phyloP scores from a whole-genome alignment of 2,329 filamentous ascomycete species.

The Hypoxylon sp. region DNA sequence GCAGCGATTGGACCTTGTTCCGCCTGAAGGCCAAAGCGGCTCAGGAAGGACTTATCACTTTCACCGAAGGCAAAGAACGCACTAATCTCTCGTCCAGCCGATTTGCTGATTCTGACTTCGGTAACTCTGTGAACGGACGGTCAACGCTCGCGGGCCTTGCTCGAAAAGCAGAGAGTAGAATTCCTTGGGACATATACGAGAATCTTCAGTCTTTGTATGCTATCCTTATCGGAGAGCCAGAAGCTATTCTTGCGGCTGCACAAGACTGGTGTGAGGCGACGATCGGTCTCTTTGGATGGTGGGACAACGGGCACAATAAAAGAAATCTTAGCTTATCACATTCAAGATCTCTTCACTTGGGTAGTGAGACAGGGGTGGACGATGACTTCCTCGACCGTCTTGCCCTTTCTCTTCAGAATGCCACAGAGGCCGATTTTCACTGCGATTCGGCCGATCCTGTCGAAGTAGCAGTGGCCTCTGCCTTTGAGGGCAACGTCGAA shows the following conservation, averaged over 20 bases:
- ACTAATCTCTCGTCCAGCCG: constrained; percentile 52
- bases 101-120: constrained; percentile 55
- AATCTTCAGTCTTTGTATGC: constrained; percentile 85
- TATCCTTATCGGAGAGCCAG: constrained; percentile 81
- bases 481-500: constrained; percentile 86
- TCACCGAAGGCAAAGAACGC: constrained; percentile 81
- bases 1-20: constrained; percentile 87
- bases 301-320: constrained; percentile 79
- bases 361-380: constrained; percentile 63
- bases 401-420: constrained; percentile 77
- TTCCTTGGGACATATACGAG: constrained; percentile 93
- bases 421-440: constrained; percentile 78
- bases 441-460: constrained; percentile 82
- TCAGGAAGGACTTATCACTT: constrained; percentile 78
- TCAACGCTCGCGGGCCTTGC: constrained; percentile 75
- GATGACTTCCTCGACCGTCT: constrained; percentile 83
- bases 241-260: constrained; percentile 81
- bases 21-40: constrained; percentile 80
- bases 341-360: constrained; percentile 59
- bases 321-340: constrained; percentile 55
- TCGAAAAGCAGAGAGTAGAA: constrained; percentile 84
- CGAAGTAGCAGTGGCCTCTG: constrained; percentile 85
- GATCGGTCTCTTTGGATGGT: constrained; percentile 88
- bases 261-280: constrained; percentile 95
- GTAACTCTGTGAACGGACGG: constrained; percentile 59